Percentiles rank a stretch among this genome's conserved stretches.
These are phyloP conservation scores for Solanum chmielewskii DNA, from an alignment of 257 asterid genomes.

Conservation along the genomic window DNA sequence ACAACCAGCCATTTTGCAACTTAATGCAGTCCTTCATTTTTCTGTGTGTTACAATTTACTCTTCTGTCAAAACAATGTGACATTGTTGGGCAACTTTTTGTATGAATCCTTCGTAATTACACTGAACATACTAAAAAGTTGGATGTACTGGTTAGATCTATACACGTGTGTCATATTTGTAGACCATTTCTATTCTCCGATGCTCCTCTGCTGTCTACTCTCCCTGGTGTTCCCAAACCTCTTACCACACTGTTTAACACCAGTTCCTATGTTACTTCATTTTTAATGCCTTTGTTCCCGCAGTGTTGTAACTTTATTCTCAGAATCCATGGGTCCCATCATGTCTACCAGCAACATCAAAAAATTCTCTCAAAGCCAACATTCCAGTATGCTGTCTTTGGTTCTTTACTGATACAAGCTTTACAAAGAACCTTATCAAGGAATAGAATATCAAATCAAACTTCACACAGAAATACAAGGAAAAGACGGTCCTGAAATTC, in stretches of 20 bases:
- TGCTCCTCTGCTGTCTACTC: neutral
- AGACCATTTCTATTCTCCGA: neutral
- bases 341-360: neutral
- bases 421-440: neutral
- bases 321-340: neutral
- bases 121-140: neutral
- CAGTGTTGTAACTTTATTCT: neutral
- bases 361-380: neutral
- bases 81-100: neutral
- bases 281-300: neutral
- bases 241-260: neutral
- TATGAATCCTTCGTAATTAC: neutral
- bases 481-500: neutral
- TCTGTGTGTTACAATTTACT: neutral
- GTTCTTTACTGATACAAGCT: neutral
- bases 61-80: neutral
- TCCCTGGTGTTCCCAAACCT: neutral
- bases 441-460: neutral
- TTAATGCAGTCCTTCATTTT: neutral
- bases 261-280: neutral
- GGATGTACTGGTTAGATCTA: neutral
- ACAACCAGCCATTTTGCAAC: neutral
- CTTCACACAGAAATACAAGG: neutral
- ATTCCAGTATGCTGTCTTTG: neutral
- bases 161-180: neutral